phyloP scores from a whole-genome alignment of 345 rosid species.

The Euphorbia tirucalli region DNA sequence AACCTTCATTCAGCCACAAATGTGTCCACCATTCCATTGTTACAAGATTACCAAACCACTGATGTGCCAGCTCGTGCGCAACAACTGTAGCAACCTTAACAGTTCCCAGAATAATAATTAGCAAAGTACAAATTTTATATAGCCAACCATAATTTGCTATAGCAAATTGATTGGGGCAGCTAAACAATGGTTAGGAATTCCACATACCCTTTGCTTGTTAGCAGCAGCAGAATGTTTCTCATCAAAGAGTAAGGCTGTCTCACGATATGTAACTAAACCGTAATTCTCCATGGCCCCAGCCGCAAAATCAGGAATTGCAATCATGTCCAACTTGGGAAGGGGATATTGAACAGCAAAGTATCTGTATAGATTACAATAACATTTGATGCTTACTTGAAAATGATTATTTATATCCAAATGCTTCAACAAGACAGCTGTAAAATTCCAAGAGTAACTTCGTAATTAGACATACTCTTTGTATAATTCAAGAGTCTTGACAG shows the following conservation, averaged over 20 bases:
- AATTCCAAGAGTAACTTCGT: slow-evolving; percentile 4
- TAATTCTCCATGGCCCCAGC: slow-evolving; percentile 99
- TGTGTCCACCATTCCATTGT: slow-evolving; percentile 99
- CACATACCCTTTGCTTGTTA: slow-evolving; percentile 83
- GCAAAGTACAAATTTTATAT: slow-evolving; percentile 2
- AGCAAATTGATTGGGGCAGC: slow-evolving; percentile 10
- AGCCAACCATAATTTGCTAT: too few species aligned
- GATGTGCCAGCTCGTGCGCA: slow-evolving; percentile 98
- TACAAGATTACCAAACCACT: slow-evolving; percentile 99
- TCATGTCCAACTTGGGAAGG: slow-evolving; percentile 95
- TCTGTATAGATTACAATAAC: slow-evolving; percentile 33
- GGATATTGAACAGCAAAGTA: slow-evolving; percentile 87
- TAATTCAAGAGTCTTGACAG: slow-evolving; percentile 79
- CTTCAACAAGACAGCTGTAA: slow-evolving; percentile 9
- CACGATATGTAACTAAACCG: slow-evolving; percentile 94
- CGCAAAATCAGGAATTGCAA: slow-evolving; percentile 97
- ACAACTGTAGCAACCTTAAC: slow-evolving; percentile 86
- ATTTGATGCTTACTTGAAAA: slow-evolving; percentile 4
- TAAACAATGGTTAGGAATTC: slow-evolving; percentile 1
- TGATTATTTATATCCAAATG: slow-evolving; percentile 5
- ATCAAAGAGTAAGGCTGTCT: slow-evolving; percentile 86
- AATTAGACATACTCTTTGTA: slow-evolving; percentile 64
- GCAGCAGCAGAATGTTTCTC: slow-evolving; percentile 95
- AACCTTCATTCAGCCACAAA: slow-evolving; percentile 98
- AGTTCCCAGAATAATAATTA: slow-evolving; percentile 18